Base-by-base conservation (phyloP, 2,329 filamentous ascomycete species). In the Fusarium dlaminii region DNA sequence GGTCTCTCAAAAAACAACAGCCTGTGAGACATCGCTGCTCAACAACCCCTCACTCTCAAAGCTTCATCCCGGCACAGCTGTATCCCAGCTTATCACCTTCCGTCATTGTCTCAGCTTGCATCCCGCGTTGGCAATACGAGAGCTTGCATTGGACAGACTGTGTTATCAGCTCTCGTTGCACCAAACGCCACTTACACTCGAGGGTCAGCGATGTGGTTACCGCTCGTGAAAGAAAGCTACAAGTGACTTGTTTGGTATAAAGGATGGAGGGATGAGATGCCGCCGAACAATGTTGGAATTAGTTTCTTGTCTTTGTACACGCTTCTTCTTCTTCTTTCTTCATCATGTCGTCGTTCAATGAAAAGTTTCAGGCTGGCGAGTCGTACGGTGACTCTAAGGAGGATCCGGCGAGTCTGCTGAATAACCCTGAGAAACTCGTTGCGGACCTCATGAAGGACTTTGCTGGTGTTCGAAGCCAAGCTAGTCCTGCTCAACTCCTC, bases 351-450 rank as follows among this genome's bases (percentile, higher is more conserved):
- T 71, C 78, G 8, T 79, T 77, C 49, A 74, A 80, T 42, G 77
- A 82, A 55, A 84, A 83, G 66, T 84, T 77, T 32, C 82, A 83
- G 65, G 82, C 81, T 10, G 83, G 82, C 4, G 83, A 84, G 68
- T 67, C 79, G 10, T 84, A 84, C 63, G 80, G 75, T 3, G 79
- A 80, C 36, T 63, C 69, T 1, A 74, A 68, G 18, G 75, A 78
- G 37, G 69, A 71, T 7, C 70, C 78, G 7, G 39, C 76, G 6
- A 78, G 73, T 66, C 77, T 80, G 68, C 75, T 83, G 22, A 60
- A 77, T 18, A 79, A 84, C 55, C 82, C 80, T 8, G 57, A 75
- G 24, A 81, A 82, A 75, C 65, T 83, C 30, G 82, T 81, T 36
- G 71, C 74, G 32, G 79, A 80, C 29, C 59, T 83, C 20, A 54